Evolutionary conservation across 139 green algal genomes (phyloP).

Genomic region (Chlorella vulgaris): DNA sequence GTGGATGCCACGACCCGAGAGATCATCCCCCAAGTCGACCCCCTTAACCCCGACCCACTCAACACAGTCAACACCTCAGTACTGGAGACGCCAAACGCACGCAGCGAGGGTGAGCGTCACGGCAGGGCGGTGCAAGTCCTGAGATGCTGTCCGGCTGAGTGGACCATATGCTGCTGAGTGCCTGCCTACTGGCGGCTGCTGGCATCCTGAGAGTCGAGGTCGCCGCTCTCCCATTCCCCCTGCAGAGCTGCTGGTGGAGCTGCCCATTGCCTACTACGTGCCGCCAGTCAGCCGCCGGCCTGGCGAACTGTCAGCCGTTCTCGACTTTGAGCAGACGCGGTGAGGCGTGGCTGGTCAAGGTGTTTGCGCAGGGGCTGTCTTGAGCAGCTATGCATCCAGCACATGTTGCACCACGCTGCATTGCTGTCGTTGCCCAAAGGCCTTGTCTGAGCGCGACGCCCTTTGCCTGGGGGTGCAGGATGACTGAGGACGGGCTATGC

Average conservation of each 20-base stretch:
- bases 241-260: constrained; percentile 21
- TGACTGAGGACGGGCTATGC: background rate
- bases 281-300: too few species aligned
- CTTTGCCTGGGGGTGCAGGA: too few species aligned
- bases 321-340: constrained; percentile 19
- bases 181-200: background rate
- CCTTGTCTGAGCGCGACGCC: too few species aligned
- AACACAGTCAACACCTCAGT: background rate
- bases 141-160: background rate
- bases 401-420: background rate
- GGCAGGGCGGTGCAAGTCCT: too few species aligned
- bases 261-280: constrained; percentile 18
- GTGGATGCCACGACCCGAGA: background rate
- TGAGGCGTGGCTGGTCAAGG: background rate
- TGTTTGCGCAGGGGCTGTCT: background rate
- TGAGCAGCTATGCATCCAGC: background rate
- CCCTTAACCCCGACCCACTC: background rate
- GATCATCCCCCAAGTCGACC: background rate
- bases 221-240: background rate
- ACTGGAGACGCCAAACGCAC: constrained; percentile 9
- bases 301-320: background rate
- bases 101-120: background rate
- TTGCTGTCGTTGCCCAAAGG: background rate
- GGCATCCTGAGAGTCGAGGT: background rate
- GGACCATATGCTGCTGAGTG: background rate